Conservation (phyloP, 352 stramenopile species). For the Pythium insidiosum region DNA sequence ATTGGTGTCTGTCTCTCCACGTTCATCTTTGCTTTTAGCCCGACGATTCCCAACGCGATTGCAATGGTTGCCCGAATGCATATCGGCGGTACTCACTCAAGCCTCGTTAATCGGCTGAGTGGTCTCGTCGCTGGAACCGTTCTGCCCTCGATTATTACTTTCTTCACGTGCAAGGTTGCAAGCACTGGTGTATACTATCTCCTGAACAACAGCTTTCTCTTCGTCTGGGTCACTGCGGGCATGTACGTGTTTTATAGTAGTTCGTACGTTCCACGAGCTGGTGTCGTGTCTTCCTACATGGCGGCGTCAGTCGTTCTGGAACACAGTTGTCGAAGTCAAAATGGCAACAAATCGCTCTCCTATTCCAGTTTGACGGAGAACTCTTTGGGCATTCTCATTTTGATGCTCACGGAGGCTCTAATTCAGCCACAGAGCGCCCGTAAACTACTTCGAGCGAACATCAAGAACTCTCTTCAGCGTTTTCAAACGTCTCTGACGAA, state of each 20-base stretch:
- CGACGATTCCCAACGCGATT: conserved; percentile 53
- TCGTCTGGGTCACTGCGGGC: conserved; percentile 47
- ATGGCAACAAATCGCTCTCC: conserved; percentile 20
- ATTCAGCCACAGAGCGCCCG: conserved; percentile 43
- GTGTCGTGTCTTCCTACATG: conserved; percentile 66
- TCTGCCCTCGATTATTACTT: conserved; percentile 59
- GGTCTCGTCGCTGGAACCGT: conserved; percentile 64
- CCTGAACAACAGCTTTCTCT: conserved; percentile 55
- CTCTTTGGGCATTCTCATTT: conserved; percentile 51
- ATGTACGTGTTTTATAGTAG: conserved; percentile 72
- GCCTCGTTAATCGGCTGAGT: conserved; percentile 57
- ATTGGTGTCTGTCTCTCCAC: conserved; percentile 52
- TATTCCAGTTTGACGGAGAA: conserved; percentile 64
- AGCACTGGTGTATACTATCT: conserved; percentile 34
- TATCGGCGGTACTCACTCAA: conserved; percentile 58
- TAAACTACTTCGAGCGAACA: conserved; percentile 44
- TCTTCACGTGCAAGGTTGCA: conserved; percentile 54
- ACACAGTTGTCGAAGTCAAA: conserved; percentile 26
- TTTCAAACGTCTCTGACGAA: conserved; percentile 32
- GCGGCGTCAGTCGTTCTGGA: conserved; percentile 48
- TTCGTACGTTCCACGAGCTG: conserved; percentile 35
- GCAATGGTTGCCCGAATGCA: conserved; percentile 62
- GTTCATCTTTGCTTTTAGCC: conserved; percentile 68
- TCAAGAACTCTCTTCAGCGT: conserved; percentile 32
- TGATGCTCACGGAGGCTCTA: conserved; percentile 46